These are phyloP conservation scores for Croton setiger DNA, from an alignment of 441 rosid genomes.

Conservation along the genomic window DNA sequence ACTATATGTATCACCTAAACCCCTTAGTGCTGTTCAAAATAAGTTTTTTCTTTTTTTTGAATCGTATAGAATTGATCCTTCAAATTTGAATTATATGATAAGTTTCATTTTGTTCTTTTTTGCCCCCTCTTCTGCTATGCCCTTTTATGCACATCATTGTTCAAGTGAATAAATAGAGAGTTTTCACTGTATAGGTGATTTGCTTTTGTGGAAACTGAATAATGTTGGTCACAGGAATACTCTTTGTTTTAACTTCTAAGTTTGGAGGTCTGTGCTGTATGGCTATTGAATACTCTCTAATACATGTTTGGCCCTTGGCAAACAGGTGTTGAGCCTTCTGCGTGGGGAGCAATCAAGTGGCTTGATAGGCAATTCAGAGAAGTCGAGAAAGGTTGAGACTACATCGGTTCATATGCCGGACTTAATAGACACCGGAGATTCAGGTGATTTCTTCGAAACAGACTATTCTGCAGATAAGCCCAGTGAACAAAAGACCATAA, in stretches of 20 bases:
- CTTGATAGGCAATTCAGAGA: constrained; percentile 40
- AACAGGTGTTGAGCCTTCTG: constrained; percentile 77
- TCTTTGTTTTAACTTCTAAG: constrained; percentile 20
- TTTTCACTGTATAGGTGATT: background rate
- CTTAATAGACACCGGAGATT: constrained; percentile 78
- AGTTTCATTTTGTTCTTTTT: background rate
- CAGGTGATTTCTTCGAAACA: constrained; percentile 41
- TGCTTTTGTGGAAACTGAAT: background rate
- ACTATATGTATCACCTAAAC: constrained; percentile 1
- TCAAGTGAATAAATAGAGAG: background rate
- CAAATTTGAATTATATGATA: background rate
- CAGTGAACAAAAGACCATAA: constrained; percentile 38
- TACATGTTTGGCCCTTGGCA: constrained; percentile 21
- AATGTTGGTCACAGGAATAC: background rate
- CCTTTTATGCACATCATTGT: background rate
- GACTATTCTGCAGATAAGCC: constrained; percentile 39
- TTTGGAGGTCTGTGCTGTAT: constrained; percentile 12
- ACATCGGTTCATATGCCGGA: constrained; percentile 62
- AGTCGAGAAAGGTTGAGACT: constrained; percentile 42
- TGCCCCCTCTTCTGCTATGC: background rate
- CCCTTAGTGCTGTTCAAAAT: background rate
- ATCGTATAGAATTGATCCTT: background rate
- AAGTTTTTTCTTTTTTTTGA: background rate
- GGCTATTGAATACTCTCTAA: background rate
- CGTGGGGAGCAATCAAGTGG: constrained; percentile 47